Evolutionary conservation across 1,284 basidiomycete species (phyloP), one percentile per base, ranked within the genome.

Genomic region (Trametes sp.): DNA sequence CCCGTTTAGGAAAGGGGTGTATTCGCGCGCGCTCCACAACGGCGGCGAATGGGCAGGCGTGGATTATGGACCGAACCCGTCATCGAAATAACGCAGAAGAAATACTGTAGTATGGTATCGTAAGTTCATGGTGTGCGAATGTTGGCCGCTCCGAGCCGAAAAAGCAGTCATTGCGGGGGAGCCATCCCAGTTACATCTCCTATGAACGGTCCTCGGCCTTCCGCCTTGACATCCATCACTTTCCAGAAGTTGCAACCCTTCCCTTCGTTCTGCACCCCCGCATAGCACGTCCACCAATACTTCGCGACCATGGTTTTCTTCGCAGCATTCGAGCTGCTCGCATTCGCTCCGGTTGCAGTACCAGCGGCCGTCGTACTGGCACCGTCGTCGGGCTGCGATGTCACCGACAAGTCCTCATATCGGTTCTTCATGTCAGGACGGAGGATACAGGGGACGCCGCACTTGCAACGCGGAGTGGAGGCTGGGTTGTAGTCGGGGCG

Each of bases 231-330:
- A 75, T 96, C 89, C 82, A 97, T 83, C 21, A 92, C 79, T 70
- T 86, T 87, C 87, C 94, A 96, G 66, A 88, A 88, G 28, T 86
- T 84, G 71, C 95, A 98, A 0, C 90, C 91, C 75, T 95, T 94
- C 24, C 93, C 88, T 21, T 93, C 88, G 61, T 94, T 94, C 76
- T 92, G 88, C 19, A 88, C 88, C 0, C 90, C 90, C 10, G 87
- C 89, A 72, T 93, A 92, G 71, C 95, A 96, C 51, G 87, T 83
- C 94, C 95, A 96, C 87, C 94, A 96, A 72, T 92, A 95, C 51
- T 83, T 82, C 74, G 85, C 83, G 1, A 78, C 80, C 60, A 78
- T 71, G 6, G 78, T 82, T 64, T 80, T 80, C 45, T 73, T 78
- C 53, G 16, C 35, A 4, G 46, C 63, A n/a, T 57, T 41, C 50